Base-by-base conservation (phyloP, 306 rosid genomes). In the Castanea sativa region DNA sequence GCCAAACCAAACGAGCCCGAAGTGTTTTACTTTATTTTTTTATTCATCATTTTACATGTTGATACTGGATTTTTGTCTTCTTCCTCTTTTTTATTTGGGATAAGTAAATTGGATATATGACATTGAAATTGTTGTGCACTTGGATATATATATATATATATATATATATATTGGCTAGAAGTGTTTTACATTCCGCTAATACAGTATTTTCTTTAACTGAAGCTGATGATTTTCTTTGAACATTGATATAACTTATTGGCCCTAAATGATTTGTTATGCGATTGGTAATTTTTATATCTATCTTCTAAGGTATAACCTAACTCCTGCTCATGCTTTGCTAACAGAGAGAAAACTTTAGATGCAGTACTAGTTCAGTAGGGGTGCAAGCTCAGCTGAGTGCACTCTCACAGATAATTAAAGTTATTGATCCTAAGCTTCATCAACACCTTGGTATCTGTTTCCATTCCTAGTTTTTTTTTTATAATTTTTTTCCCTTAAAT, bases 321-420 rank as follows among this genome's bases (percentile, higher is more conserved):
- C 71, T 73, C 76, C 63, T 83, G 76, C 71, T 61, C 76, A 69
- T 79, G 82, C 86, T 85, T 79, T 29, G 77, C 32, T 79, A 38
- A 83, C 88, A 94, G 97, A 90, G 97, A 92, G 97, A 90, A 71
- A 94, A 92, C 84, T 94, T 94, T 89, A 90, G 88, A 88, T 78
- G 85, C 85, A 83, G 70, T 78, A 79, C 95, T 58, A 89, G 88
- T 80, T 90, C 97, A 33, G 91, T 94, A 77, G 99, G 99, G 57
- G 97, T 94, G 83, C 99, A 94, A 86, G 78, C 95, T 84, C 99
- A 94, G 84, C 88, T 92, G 89, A 64, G 90, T 80, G 89, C 95
- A 32, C 97, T 92, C 76, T 91, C 99, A 79, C 99, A 94, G 90
- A 91, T 92, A 83, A 89, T 94, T 82, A 92, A 83, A 89, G 87